Evolutionary conservation across 139 green algal species (phyloP).

Genomic region (Closterium sp.): DNA sequence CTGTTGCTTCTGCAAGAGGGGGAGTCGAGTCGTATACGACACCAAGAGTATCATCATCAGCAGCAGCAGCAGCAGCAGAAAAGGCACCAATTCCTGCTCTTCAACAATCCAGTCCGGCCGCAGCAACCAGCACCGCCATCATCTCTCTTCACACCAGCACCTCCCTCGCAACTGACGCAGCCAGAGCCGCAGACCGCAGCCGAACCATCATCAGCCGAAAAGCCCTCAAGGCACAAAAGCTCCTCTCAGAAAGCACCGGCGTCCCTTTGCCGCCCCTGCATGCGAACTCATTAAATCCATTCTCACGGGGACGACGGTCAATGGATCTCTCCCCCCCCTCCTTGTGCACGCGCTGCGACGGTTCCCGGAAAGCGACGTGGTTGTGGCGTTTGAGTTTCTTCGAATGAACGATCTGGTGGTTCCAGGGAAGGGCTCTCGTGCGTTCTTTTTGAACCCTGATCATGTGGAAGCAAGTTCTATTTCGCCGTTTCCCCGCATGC

Average conservation of each 20-base stretch:
- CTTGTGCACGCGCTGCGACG: slow-evolving; percentile 9
- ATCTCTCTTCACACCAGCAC: not conserved
- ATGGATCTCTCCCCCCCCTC: slow-evolving; percentile 14
- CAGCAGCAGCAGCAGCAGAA: not conserved
- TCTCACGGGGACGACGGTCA: not conserved
- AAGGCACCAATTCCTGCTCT: not conserved
- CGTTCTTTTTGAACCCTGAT: not conserved
- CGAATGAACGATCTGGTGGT: slow-evolving; percentile 29
- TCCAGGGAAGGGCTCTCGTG: not conserved
- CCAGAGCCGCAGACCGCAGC: not conserved
- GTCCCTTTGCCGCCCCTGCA: not conserved
- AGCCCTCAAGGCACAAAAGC: not conserved
- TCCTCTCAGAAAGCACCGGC: not conserved
- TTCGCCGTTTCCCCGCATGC: not conserved
- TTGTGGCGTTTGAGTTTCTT: slow-evolving; percentile 24
- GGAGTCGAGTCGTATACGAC: too few species aligned
- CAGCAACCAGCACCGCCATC: not conserved
- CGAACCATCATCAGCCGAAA: not conserved
- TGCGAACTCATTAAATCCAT: slow-evolving; percentile 29
- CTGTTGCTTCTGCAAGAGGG: not conserved
- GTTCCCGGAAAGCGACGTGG: slow-evolving; percentile 19
- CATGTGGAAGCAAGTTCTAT: not conserved
- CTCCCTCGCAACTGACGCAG: not conserved
- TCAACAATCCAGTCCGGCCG: not conserved
- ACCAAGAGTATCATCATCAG: not conserved